A percentile compares a stretch with the other conserved stretches of the same genome.
Evolutionary conservation across 164 flowering plant species (phyloP).

Genomic region (Amborella trichopoda): DNA sequence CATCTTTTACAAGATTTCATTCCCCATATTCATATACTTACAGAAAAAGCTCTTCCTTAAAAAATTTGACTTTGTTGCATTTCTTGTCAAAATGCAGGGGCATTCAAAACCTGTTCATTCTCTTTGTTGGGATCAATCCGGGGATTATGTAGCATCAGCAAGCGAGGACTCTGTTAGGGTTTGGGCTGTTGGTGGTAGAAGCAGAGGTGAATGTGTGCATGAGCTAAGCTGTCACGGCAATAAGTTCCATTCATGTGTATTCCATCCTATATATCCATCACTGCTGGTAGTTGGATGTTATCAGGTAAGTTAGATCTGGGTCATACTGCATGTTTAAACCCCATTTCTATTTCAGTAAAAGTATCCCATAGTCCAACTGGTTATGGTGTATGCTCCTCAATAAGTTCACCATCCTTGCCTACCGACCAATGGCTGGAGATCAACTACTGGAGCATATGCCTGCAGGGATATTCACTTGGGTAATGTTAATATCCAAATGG

Average conservation of each 20-base stretch:
- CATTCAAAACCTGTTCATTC: constrained; percentile 33
- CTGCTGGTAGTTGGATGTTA: constrained; percentile 46
- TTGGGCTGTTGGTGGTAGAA: constrained; percentile 36
- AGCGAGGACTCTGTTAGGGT: constrained; percentile 57
- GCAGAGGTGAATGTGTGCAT: constrained; percentile 37
- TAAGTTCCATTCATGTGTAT: constrained; percentile 39
- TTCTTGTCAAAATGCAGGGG: constrained; percentile 23
- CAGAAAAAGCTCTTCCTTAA: background rate
- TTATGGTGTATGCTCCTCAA: too few relatives aligned
- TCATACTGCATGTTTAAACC: too few relatives aligned
- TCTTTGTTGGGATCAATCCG: constrained; percentile 57
- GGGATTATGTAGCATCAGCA: constrained; percentile 50
- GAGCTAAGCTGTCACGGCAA: constrained; percentile 41
- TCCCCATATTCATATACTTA: background rate
- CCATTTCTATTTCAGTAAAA: too few relatives aligned
- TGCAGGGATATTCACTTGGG: too few relatives aligned
- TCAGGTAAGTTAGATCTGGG: too few relatives aligned
- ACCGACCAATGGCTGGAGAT: too few relatives aligned
- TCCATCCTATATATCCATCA: constrained; percentile 45
- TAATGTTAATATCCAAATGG: too few relatives aligned
- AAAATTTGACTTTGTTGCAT: background rate
- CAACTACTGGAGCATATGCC: too few relatives aligned
- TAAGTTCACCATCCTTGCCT: too few relatives aligned
- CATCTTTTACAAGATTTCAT: background rate
- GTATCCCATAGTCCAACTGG: too few relatives aligned